These are phyloP conservation scores for Juglanconis sp. DNA, from an alignment of 2,329 filamentous ascomycete species.

Conservation along the genomic window DNA sequence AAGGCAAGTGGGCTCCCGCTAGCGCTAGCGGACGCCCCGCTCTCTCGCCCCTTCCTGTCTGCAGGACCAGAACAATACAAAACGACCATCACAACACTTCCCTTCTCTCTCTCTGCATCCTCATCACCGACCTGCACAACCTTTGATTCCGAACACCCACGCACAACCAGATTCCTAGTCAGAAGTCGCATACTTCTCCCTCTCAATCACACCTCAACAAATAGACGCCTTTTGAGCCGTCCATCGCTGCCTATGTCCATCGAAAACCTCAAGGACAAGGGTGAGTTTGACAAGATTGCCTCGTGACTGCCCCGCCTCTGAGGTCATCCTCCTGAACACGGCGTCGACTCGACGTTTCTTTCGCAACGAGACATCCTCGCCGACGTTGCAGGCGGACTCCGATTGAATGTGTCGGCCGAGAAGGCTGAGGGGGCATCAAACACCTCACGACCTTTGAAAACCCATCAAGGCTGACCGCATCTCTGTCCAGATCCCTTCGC, in stretches of 20 bases:
- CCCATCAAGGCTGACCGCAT: background rate
- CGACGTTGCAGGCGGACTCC: background rate
- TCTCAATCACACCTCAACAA: constrained; percentile 20
- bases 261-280: constrained; percentile 97
- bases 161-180: constrained; percentile 9
- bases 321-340: background rate
- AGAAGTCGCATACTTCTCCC: constrained; percentile 6
- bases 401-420: too few species aligned
- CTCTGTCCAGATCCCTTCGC: constrained; percentile 89
- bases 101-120: background rate
- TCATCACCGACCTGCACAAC: background rate
- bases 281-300: constrained; percentile 49
- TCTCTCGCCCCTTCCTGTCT: background rate
- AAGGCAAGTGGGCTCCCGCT: background rate
- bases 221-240: constrained; percentile 47
- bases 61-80: background rate
- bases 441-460: background rate
- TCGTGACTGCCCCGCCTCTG: background rate
- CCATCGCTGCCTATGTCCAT: constrained; percentile 79
- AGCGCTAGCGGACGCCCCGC: background rate
- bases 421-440: too few species aligned
- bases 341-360: background rate
- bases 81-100: background rate
- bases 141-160: constrained; percentile 1
- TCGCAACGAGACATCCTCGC: background rate